Conservation (phyloP, 2,329 filamentous ascomycete species). For the Karstenula rhodostoma region DNA sequence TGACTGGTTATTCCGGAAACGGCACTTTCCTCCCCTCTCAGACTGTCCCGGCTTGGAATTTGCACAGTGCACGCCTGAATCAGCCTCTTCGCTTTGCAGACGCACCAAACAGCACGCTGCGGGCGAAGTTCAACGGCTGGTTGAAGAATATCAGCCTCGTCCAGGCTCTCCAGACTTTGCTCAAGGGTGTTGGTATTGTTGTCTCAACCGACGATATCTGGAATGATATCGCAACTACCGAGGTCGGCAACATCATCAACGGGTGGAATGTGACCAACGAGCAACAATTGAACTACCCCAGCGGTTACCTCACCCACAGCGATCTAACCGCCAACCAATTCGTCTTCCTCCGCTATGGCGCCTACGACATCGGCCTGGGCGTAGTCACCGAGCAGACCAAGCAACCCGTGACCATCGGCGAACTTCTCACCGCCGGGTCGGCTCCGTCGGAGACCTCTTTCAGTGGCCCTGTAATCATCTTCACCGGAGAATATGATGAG, state of each 20-base stretch:
- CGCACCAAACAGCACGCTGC: constrained; percentile 19
- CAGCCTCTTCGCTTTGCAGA: constrained; percentile 53
- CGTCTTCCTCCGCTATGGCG: constrained; percentile 57
- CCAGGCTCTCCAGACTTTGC: constrained; percentile 26
- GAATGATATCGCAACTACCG: constrained; percentile 40
- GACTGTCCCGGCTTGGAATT: constrained; percentile 58
- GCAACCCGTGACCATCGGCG: constrained; percentile 66
- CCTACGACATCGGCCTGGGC: constrained; percentile 65
- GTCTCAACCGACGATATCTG: constrained; percentile 32
- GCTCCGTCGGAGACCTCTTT: constrained; percentile 51
- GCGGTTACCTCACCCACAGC: constrained; percentile 63
- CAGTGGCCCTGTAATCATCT: constrained; percentile 64
- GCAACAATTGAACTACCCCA: constrained; percentile 39
- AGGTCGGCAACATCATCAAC: constrained; percentile 39
- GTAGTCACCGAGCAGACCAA: constrained; percentile 56
- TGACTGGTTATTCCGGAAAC: constrained; percentile 67
- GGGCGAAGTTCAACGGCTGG: not conserved
- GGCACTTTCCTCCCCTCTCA: constrained; percentile 50
- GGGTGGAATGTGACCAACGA: constrained; percentile 39
- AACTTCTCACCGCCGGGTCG: constrained; percentile 64
- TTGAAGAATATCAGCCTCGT: constrained; percentile 18
- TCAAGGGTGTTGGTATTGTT: constrained; percentile 24
- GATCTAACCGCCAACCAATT: constrained; percentile 60
- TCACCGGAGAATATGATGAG: constrained; percentile 62
- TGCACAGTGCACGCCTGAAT: constrained; percentile 55